Conservation (phyloP, 768 basidiomycete species). For the Russula sp. region DNA sequence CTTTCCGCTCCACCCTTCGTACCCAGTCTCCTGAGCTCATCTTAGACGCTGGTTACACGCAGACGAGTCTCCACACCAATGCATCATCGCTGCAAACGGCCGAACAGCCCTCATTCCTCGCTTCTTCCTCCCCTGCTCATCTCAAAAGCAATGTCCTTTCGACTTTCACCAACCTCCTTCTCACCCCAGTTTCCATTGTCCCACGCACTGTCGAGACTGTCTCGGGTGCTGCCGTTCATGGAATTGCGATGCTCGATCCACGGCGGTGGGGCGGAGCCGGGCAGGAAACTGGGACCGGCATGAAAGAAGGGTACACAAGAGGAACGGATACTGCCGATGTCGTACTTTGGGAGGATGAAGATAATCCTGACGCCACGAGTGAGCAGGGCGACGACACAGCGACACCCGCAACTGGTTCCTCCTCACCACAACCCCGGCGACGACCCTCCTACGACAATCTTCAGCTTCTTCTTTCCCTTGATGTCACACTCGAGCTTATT, state of each 20-base stretch:
- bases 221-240: slow-evolving; percentile 75
- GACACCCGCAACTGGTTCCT: slow-evolving; percentile 26
- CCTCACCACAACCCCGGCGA: slow-evolving; percentile 32
- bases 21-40: slow-evolving; percentile 66
- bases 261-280: slow-evolving; percentile 69
- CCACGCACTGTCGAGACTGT: slow-evolving; percentile 68
- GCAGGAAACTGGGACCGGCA: slow-evolving; percentile 15
- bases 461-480: slow-evolving; percentile 88
- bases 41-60: slow-evolving; percentile 39
- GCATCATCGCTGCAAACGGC: slow-evolving; percentile 4
- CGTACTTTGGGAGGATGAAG: slow-evolving; percentile 28
- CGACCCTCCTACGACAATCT: slow-evolving; percentile 48
- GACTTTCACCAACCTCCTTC: slow-evolving; percentile 83
- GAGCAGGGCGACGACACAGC: slow-evolving; percentile 26
- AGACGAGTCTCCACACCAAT: slow-evolving; percentile 24
- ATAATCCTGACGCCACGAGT: slow-evolving; percentile 17
- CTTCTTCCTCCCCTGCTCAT: slow-evolving; percentile 62
- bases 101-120: slow-evolving; percentile 27
- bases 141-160: slow-evolving; percentile 92
- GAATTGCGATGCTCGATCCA: slow-evolving; percentile 87
- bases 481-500: slow-evolving; percentile 86
- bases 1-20: slow-evolving; percentile 37
- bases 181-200: slow-evolving; percentile 95
- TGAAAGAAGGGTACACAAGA: slow-evolving; percentile 23
- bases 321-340: slow-evolving; percentile 25